Evolutionary conservation across 352 stramenopile genomes (phyloP).

Genomic region (Phytophthora quininea): DNA sequence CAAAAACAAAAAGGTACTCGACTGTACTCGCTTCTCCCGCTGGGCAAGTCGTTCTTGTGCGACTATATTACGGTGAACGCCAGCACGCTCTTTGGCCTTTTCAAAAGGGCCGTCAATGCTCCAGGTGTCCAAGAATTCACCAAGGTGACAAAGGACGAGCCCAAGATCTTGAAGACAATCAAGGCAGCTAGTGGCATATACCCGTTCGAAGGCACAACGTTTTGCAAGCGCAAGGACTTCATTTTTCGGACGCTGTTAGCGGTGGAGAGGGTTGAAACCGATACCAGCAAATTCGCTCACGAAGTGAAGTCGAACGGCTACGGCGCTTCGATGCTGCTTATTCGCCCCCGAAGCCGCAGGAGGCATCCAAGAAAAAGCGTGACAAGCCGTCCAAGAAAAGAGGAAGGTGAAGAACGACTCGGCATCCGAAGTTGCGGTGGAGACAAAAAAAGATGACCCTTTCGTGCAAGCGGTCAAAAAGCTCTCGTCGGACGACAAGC

Average conservation of each 20-base stretch:
- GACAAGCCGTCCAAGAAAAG: not conserved
- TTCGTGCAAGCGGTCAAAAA: not conserved
- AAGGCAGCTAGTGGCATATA: not conserved
- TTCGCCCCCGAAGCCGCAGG: not conserved
- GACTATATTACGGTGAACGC: conserved; percentile 19
- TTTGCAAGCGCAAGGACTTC: not conserved
- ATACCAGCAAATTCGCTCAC: conserved; percentile 12
- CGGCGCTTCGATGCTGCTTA: conserved; percentile 7
- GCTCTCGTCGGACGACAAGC: not conserved
- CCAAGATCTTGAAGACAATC: not conserved
- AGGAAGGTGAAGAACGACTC: not conserved
- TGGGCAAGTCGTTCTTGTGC: not conserved
- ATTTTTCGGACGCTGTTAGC: not conserved
- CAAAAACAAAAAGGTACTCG: conserved; percentile 10
- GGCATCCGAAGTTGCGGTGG: not conserved
- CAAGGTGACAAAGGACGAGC: not conserved
- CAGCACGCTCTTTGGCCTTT: conserved; percentile 12
- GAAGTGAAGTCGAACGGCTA: conserved; percentile 19
- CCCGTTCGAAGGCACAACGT: not conserved
- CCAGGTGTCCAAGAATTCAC: not conserved
- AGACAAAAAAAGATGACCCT: not conserved
- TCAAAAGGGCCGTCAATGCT: conserved; percentile 1
- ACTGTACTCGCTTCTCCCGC: conserved; percentile 14
- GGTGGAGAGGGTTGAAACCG: not conserved
- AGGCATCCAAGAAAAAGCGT: not conserved